Evolutionary conservation across 441 rosid species (phyloP).

Genomic region (Populus hybrid): DNA sequence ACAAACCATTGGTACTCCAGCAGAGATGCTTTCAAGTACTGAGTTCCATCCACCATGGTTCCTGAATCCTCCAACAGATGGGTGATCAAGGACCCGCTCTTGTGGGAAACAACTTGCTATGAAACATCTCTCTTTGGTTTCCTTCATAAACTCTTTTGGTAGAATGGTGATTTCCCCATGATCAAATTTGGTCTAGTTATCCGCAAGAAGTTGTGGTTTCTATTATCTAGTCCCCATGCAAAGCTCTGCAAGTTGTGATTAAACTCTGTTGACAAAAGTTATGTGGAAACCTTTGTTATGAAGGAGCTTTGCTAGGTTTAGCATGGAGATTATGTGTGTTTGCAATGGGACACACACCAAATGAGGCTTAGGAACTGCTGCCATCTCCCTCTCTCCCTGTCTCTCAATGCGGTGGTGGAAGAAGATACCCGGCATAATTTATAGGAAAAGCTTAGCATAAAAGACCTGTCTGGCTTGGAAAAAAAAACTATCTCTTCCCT

Average conservation of each 20-base stretch:
- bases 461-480: not conserved
- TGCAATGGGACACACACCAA: conserved; percentile 36
- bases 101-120: conserved; percentile 50
- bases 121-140: conserved; percentile 40
- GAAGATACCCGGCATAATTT: not conserved
- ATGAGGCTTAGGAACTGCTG: conserved; percentile 19
- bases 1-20: conserved; percentile 51
- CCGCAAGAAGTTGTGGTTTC: conserved; percentile 48
- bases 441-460: not conserved
- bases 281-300: conserved; percentile 28
- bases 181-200: conserved; percentile 42
- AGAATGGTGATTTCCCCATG: conserved; percentile 38
- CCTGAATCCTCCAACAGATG: conserved; percentile 34
- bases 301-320: conserved; percentile 34
- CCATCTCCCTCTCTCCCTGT: not conserved
- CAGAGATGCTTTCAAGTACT: conserved; percentile 38
- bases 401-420: not conserved
- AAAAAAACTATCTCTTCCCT: not conserved
- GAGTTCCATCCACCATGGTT: conserved; percentile 53
- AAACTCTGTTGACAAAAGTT: conserved; percentile 29
- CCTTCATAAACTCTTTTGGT: conserved; percentile 37
- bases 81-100: conserved; percentile 43
- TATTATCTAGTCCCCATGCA: conserved; percentile 51
- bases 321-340: conserved; percentile 31
- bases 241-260: conserved; percentile 42